Base-by-base conservation (phyloP, 805 yeast genomes). In the Yarrowia sp. region DNA sequence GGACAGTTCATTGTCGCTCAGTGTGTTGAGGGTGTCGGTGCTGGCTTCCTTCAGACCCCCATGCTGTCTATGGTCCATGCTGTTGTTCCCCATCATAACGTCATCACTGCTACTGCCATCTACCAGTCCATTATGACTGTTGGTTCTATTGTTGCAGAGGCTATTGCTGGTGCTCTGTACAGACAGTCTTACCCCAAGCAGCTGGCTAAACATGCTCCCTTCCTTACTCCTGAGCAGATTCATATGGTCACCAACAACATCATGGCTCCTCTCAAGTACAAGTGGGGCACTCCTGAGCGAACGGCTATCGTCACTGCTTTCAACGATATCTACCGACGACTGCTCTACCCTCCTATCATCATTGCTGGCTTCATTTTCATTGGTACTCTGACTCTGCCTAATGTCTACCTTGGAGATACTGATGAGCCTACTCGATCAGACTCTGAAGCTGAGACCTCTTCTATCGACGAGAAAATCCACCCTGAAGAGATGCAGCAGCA, bases 161-260 rank as follows among this genome's bases (percentile, higher is more conserved):
- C 87, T 18, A 81, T 87, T 32, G 80, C 89, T 15, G 91, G 90
- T 68, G 90, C 90, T 31, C 79, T 87, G 42, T 88, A 90, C 90
- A 83, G 89, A 11, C 84, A 86, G 68, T 71, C 79, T 13, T 76
- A 88, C 70, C 87, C 84, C 71, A 70, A 72, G 15, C 71, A 79
- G 28, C 41, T 48, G 17, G 55, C 55, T 41, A 48, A 35, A 8
- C 55, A 48, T 31, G 55, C 55, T 13, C 28, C 39, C 17, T 48
- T 48, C 39, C 39, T 48, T 31, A 17, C 55, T 31, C 55, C 55
- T 15, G 10, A 6, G 13, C 11, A 48, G 13, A 35, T 35, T 3
- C 55, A 48, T 28, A 17, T 9, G 41, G 55, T 48, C 31, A 35
- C 32, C 41, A 48, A 48, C 41, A 48, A 48, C 39, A 31, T 48